These are phyloP conservation scores for Paraconiothyrium sp. DNA, from an alignment of 2,329 filamentous ascomycete genomes.

Conservation along the genomic window DNA sequence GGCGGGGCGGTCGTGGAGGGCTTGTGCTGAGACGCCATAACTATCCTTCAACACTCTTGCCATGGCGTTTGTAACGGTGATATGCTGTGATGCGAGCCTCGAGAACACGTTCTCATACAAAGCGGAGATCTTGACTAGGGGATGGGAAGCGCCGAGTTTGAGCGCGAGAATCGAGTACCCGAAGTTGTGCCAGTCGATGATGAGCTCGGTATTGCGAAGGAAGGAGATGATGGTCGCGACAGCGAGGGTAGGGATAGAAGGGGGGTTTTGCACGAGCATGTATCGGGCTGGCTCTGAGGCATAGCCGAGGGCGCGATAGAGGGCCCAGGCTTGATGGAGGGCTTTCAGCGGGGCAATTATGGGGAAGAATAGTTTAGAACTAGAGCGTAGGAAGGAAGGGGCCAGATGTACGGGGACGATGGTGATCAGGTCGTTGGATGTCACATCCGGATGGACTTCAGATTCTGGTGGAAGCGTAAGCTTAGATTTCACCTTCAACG, in stretches of 20 bases:
- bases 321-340: constrained; percentile 77
- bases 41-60: constrained; percentile 72
- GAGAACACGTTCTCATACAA: constrained; percentile 81
- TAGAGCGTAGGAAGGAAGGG: constrained; percentile 72
- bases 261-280: constrained; percentile 93
- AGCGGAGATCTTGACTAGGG: constrained; percentile 79
- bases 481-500: neutral
- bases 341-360: constrained; percentile 85
- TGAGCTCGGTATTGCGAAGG: constrained; percentile 79
- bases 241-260: constrained; percentile 89
- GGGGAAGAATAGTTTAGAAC: constrained; percentile 77
- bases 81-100: constrained; percentile 74
- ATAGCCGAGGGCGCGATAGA: constrained; percentile 79
- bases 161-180: constrained; percentile 89
- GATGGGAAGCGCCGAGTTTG: constrained; percentile 70
- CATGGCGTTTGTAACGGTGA: constrained; percentile 94
- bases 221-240: constrained; percentile 77
- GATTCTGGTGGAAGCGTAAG: constrained; percentile 67
- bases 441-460: constrained; percentile 79
- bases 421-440: constrained; percentile 72
- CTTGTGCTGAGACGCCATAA: constrained; percentile 71
- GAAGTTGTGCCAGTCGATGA: constrained; percentile 99
- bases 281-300: constrained; percentile 77
- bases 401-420: constrained; percentile 76
- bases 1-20: constrained; percentile 78